Base-by-base conservation (phyloP, 768 basidiomycete genomes). In the Lactifluus pinguis region DNA sequence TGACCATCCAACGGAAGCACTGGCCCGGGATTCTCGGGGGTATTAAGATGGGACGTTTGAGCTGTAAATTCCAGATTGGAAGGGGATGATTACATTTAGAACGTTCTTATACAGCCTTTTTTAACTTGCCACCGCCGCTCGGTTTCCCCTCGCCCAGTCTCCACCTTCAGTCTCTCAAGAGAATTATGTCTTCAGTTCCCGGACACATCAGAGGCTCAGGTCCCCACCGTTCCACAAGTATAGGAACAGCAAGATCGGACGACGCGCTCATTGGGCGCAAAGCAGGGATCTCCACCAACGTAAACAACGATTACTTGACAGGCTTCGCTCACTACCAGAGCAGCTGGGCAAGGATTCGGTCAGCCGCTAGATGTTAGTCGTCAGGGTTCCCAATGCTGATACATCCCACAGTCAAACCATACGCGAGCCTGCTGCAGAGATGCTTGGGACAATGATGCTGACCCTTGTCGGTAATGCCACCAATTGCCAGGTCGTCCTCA, bases 381-480 rank as follows among this genome's bases (percentile, higher is more conserved):
- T 17, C 14, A 41, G 17, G 17, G 14, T 25, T 45, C 14, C 15
- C n/a, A 13, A 36, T 13, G 32, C 39, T 55, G n/a, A 57, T 34
- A 21, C 19, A 8, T 15, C 4, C 25, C 14, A 49, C 56, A 61
- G 48, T 17, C 42, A 56, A 30, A 7, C 17, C 0, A 41, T 69
- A 38, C 61, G 68, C 45, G 68, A 69, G 48, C 66, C 66, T n/a
- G 68, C 68, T 41, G 68, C 68, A 6, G 68, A 69, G 53, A 66
- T 67, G 55, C 61, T 69, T 13, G 68, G 68, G 15, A 69, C 68
- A 10, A 69, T 69, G 68, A 53, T 69, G 25, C 44, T 69, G 11
- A 55, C 65, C 6, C 55, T 69, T 15, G 55, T 68, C 14, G 68
- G 68, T 17, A 53, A 36, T 57, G 68, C 55, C 11, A 62, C 50